Evolutionary conservation across 441 rosid genomes (phyloP).

Genomic region (Eugenia klotzschiana): DNA sequence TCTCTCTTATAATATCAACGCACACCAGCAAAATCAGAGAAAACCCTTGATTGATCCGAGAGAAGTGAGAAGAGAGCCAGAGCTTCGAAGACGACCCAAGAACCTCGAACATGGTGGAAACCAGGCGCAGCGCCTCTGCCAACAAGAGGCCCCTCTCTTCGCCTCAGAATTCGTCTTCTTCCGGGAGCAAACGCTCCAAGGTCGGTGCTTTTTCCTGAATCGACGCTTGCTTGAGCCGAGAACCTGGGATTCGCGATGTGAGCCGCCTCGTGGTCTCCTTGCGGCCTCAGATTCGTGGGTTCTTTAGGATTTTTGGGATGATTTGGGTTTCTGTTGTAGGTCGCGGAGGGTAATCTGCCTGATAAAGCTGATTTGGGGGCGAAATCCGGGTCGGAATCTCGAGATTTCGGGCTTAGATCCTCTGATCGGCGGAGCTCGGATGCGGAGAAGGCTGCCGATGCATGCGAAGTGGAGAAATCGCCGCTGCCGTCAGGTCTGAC

Average conservation of each 20-base stretch:
- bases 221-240: not conserved
- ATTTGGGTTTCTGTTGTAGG: constrained; percentile 19
- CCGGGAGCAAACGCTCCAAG: constrained; percentile 14
- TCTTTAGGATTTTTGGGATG: not conserved
- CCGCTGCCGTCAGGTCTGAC: constrained; percentile 43
- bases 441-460: constrained; percentile 19
- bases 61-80: not conserved
- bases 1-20: not conserved
- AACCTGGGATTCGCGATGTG: not conserved
- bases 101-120: constrained; percentile 56
- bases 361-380: constrained; percentile 24
- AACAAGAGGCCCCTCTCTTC: constrained; percentile 43
- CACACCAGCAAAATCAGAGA: not conserved
- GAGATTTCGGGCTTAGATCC: constrained; percentile 41
- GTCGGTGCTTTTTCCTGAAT: constrained; percentile 14
- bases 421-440: constrained; percentile 48
- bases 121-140: constrained; percentile 79
- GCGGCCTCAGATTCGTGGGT: not conserved
- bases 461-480: constrained; percentile 31
- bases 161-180: not conserved
- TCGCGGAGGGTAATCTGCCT: constrained; percentile 30
- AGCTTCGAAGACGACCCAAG: not conserved
- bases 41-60: not conserved
- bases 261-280: not conserved
- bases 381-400: constrained; percentile 44